Base-by-base conservation (phyloP, 2,329 filamentous ascomycete genomes). In the Exophiala aquamarina region DNA sequence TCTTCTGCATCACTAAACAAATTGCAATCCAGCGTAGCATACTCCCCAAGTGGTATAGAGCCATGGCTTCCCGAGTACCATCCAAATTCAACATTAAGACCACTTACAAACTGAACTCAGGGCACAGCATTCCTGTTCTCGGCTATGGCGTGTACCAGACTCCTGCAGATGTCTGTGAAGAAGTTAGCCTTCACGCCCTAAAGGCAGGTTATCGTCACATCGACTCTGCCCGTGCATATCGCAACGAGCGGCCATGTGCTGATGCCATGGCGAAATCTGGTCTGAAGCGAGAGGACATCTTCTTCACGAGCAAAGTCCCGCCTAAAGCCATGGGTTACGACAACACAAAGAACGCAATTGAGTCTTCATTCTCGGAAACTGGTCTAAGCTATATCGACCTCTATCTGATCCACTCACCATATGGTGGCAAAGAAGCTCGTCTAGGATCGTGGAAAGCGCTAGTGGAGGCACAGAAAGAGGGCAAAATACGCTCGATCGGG, bases 221-320 rank as follows among this genome's bases (percentile, higher is more conserved):
- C 52, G 81, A 84, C 62, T 78, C 75, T 1, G 80, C 81, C 2
- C 72, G 74, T 9, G 70, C 64, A 18, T 84, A 84, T 62, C 67
- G 67, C 29, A 84, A 84, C 54, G 81, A 84, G 65, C 67, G 66
- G 8, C 73, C 79, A 34, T 77, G 75, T 41, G 73, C 71, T 1
- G 63, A 68, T 10, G 81, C 78, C 8, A 77, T 84, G 50, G 63
- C 69, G 1, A 69, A 70, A 43, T 75, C 76, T 5, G 69, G 70
- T 2, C 59, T 83, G 38, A 72, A 76, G 10, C 74, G 82, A 6
- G 70, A 72, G 18, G 65, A 79, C 28, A 68, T 83, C 45, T 84
- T 83, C 69, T 83, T 81, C 63, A 84, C 81, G 5, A 80, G 75
- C 51, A 84, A 84, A 61, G 73, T 84, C 6, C 74, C 75, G 4